Evolutionary conservation across 257 asterid species (phyloP).

Genomic region (Paraleonurus japonicus): DNA sequence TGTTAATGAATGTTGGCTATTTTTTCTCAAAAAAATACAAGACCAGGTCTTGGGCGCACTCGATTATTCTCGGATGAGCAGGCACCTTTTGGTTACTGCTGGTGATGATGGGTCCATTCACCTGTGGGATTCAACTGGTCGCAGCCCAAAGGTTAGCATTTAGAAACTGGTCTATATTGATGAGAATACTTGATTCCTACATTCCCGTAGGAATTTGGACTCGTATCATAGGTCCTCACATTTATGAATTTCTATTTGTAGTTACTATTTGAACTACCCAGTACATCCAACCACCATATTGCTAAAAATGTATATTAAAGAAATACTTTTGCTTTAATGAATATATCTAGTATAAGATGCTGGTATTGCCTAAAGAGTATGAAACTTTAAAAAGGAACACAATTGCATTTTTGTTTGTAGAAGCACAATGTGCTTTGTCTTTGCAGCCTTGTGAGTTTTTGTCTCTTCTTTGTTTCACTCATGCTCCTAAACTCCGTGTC

Average conservation of each 20-base stretch:
- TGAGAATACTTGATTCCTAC: conserved; percentile 18
- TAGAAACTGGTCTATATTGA: conserved; percentile 7
- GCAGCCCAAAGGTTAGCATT: conserved; percentile 80
- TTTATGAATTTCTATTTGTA: not conserved
- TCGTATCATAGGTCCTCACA: not conserved
- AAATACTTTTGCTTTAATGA: not conserved
- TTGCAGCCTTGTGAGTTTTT: conserved; percentile 9
- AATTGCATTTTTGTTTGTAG: conserved; percentile 6
- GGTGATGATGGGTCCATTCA: conserved; percentile 99
- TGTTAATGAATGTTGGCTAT: conserved; percentile 23
- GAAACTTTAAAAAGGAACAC: not conserved
- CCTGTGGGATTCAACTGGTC: conserved; percentile 97
- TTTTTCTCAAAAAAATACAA: conserved; percentile 35
- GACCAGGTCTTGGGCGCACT: conserved; percentile 91
- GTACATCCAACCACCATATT: not conserved
- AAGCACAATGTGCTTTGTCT: not conserved
- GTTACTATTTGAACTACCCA: not conserved
- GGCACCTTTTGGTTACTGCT: conserved; percentile 95
- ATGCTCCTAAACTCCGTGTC: not conserved
- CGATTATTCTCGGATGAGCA: conserved; percentile 90
- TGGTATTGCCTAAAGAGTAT: not conserved
- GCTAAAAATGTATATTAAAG: conserved; percentile 5
- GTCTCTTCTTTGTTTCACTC: conserved; percentile 10
- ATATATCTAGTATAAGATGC: conserved; percentile 9
- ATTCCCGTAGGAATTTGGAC: not conserved